Conservation (phyloP, 2,329 filamentous ascomycete genomes). For the Exophiala spinifera region DNA sequence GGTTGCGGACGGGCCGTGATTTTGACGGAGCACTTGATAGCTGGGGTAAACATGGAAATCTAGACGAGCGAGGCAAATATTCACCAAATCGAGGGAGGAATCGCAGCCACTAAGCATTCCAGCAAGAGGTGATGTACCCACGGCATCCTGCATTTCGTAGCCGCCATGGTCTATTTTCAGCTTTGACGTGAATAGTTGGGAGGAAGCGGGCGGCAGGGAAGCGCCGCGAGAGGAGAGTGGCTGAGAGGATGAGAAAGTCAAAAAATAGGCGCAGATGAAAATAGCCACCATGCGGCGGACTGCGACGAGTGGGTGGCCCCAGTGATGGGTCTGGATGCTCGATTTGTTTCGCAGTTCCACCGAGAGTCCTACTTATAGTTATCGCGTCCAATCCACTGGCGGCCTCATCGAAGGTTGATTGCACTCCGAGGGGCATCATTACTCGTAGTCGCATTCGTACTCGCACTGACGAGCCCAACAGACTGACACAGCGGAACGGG, state of each 20-base stretch:
- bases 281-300: neutral
- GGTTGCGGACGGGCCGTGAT: neutral
- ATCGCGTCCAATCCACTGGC: neutral
- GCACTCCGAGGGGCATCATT: neutral
- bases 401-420: neutral
- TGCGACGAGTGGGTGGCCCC: neutral
- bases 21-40: neutral
- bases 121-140: neutral
- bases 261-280: constrained; percentile 2
- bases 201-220: neutral
- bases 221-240: neutral
- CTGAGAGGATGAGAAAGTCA: constrained; percentile 1
- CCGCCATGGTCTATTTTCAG: constrained; percentile 6
- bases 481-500: no score
- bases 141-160: neutral
- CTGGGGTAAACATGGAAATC: neutral
- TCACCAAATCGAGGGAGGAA: no score
- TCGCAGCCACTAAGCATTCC: neutral
- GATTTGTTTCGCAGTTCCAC: no score
- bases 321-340: no score
- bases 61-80: neutral
- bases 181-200: neutral
- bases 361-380: neutral
- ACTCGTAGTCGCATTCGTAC: no score
- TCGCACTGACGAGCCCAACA: no score